Base-by-base conservation (phyloP, 805 yeast genomes). In the Cyberlindnera petersonii region DNA sequence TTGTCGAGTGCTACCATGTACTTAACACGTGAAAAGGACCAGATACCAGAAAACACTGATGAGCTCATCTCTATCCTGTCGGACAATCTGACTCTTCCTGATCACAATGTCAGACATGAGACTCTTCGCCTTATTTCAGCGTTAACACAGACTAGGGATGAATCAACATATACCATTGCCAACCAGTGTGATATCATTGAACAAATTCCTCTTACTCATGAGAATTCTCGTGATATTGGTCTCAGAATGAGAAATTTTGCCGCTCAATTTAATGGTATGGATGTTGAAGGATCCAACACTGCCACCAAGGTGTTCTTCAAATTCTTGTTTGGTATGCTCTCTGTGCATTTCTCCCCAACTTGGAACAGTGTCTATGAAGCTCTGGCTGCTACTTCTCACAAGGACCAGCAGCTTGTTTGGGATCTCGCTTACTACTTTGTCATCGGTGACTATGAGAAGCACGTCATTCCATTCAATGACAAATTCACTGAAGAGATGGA, bases 341-440 rank as follows among this genome's bases (percentile, higher is more conserved):
- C 86, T 4, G 79, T 79, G 24, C 74, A 76, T 42, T 87, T 91
- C 50, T 83, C 86, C 40, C 98, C 98, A 1, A 71, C 83, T 11
- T 88, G 96, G 95, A 72, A 75, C 15, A 87, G 83, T 5, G 83
- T 84, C 2, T 63, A 70, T 38, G 91, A 82, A 44, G 71, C 74
- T 4, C 53, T 86, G 5, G 75, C 79, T 1, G 53, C 59, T 4
- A 59, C 82, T 9, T 60, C 68, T 11, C 63, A 56, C 14, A 69
- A 68, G 46, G 56, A 64, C 35, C 66, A 70, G 14, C 61, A 59
- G 0, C 34, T 65, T 10, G 64, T 84, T 0, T 87, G 96, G 94
- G 55, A 66, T 0, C 52, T 75, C 15, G 62, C 78, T 0, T 58
- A 60, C 27, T 50, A 56, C 4, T 69, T 75, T 34, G 44, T 63